Base-by-base conservation (phyloP, 352 stramenopile species). In the Phytophthora pistaciae region DNA sequence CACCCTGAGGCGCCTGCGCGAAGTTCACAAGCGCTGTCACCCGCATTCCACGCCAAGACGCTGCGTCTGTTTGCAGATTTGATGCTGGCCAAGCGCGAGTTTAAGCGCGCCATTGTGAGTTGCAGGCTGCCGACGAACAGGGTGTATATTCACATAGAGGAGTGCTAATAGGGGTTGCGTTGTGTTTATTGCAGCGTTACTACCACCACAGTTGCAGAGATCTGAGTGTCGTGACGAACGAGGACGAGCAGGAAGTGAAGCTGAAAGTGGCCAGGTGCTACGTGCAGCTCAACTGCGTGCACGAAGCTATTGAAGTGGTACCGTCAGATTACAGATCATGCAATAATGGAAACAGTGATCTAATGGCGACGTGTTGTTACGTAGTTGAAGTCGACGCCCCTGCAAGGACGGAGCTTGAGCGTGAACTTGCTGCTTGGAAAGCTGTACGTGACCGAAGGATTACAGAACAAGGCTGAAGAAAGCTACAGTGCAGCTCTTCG, bases 201-300 rank as follows among this genome's bases (percentile, higher is more conserved):
- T 81, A 78, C 58, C 67, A 55, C 59, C 50, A 63, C 14, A 81
- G 74, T 31, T 78, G 74, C 56, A 68, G 63, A 56, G 70, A 78
- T 36, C 55, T 57, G 9, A 66, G 36, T 27, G 62, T 64, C 10
- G 36, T 78, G 53, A 73, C 62, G 54, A 71, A 57, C 1, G 61
- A 78, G 27, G 52, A 76, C 48, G 66, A 81, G 27, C 31, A 75
- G 23, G 62, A 76, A 18, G 56, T 85, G 40, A 84, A 84, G 42
- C 66, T 91, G 20, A 90, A 91, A 52, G 80, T 94, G n/a, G 86
- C 85, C n/a, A 72, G 83, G 61, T 92, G 87, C 66, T 89, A 87
- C 77, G 77, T 89, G 56, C 73, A 82, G 29, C 72, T 96, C 10
- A 78, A 88, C 9, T 77, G 79, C 18, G 61, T 70, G 44, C 79